Evolutionary conservation across 2,329 filamentous ascomycete species (phyloP), one percentile per base, ranked within the genome.

Genomic region (Stagonosporopsis chrysanthemi): DNA sequence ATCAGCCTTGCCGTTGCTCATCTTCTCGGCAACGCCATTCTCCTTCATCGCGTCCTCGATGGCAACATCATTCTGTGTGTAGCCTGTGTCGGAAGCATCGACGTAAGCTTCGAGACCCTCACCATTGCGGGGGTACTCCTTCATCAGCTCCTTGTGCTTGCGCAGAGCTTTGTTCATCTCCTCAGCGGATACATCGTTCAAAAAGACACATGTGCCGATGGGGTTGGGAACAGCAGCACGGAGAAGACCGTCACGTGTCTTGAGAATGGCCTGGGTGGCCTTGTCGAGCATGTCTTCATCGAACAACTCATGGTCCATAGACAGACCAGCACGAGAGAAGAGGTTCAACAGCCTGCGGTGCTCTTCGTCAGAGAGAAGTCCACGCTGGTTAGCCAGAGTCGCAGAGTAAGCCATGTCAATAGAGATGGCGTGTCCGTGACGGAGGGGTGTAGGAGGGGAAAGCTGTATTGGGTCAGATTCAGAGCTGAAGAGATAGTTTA

Each of bases 361-460:
- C 62, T 90, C 87, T 1, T 78, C 79, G 41, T 85, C 78, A 22
- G 80, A 82, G 9, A 91, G 80, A 0, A 89, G 78, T 4, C 86
- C 85, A n/a, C 86, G 83, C 57, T 80, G 74, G 69, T 87, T 83
- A 17, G 88, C 86, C 4, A 91, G 80, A 0, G 88, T 90, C 0
- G 88, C 88, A 0, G 87, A 89, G 76, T 88, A 91, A 0, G 88
- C 88, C 88, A 91, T 91, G 71, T 90, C 88, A 60, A 90, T 89
- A 2, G 86, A 88, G 64, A 91, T 90, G 63, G 88, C 88, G 69
- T 91, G 88, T 3, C 88, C 88, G 70, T 91, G 89, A 39, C 88
- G 85, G 40, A 90, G 82, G 0, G 88, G 88, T 0, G 86, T 86
- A 47, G 88, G 83, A 0, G 88, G 88, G 0, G 88, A 81, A 9